Evolutionary conservation across 2,329 filamentous ascomycete genomes (phyloP), one percentile per base, ranked within the genome.

Genomic region (Fusarium nisikadoi): DNA sequence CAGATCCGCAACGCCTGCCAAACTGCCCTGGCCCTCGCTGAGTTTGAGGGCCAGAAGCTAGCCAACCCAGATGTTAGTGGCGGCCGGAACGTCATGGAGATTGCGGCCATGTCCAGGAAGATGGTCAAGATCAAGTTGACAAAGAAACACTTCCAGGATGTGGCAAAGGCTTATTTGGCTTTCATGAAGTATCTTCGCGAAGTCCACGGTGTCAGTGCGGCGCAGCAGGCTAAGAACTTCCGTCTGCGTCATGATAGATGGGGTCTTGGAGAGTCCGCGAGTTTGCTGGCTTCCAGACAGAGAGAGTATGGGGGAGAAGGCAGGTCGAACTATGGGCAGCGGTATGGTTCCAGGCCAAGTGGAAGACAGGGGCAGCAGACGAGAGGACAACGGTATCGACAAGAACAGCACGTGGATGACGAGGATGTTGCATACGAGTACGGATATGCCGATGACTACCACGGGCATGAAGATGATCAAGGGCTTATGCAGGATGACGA

Each of bases 391-490:
- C 2, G 6, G 5, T 20, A 50, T 39, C 43, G n/a, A 31, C 29
- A 36, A 5, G 25, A 29, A 8, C 16, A 23, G 2, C 2, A 31
- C 17, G 1, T 23, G 8, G 25, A 31, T 6, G 55, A 19, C 6
- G 20, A 39, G 6, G 6, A 25, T 3, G 4, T 35, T 2, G 17
- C n/a, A 2, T 7, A 39, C 8, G 53, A 56, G 0, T 56, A 36
- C 5, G 19, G 13, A 13, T 46, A 36, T 10, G 3, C 12, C 1
- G 3, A 39, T 17, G 17, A 25, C 0, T 13, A 38, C 4, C 46
- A 39, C 0, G 20, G 27, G 1, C 1, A 52, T 2, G 12, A 31
- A 0, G 25, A 29, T 9, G 10, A 33, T 0, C 31, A 46, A 4
- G 39, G 12, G 1, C 12, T 50, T 0, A 25, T 25, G 13, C 25